Evolutionary conservation across 2,329 filamentous ascomycete genomes (phyloP), one percentile per base, ranked within the genome.

Genomic region (Trichoderma citrinoviride): DNA sequence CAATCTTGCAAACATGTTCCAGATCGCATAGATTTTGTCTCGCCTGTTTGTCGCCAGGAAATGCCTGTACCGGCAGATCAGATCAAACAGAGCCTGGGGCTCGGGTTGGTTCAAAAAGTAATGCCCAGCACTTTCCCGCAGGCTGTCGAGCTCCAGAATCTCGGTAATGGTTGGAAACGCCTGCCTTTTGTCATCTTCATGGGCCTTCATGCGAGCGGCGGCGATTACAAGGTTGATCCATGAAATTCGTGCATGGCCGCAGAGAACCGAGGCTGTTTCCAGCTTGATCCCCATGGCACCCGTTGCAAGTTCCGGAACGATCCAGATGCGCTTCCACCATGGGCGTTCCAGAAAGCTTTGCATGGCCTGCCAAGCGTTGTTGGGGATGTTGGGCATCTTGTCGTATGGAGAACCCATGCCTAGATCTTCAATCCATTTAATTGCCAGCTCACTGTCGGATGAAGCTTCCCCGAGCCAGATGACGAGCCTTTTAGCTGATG

Each of bases 311-410:
- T 60, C 56, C 40, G 49, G 56, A 0, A 60, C 56, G 25, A 60
- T 60, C 56, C 56, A 60, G 27, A 60, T 60, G 7, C 56, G 56
- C 23, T 19, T 49, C 56, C 56, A 60, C 56, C 56, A 60, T 14
- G 56, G 56, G 19, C 56, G 56, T 15, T 49, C 44, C 7, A 60
- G 44, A 1, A 60, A 25, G 19, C 27, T 41, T 23, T 60, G 56
- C 12, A 60, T 60, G n/a, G 56, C 56, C 49, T 60, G 56, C 56
- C 56, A 60, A 2, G 21, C 56, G 6, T 60, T 5, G 46, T 60
- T 19, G 4, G 44, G 19, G 14, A 60, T 27, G 23, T 41, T 40
- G 5, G 19, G 15, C 29, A 60, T 49, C 44, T 60, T 60, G 43
- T 60, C 56, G 8, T 60, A 60, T 12, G 56, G 44, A 49, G 56